Percentiles rank a stretch among this genome's conserved stretches.
Conservation (phyloP, 2,329 filamentous ascomycete genomes). For the Blastomyces silverae region DNA sequence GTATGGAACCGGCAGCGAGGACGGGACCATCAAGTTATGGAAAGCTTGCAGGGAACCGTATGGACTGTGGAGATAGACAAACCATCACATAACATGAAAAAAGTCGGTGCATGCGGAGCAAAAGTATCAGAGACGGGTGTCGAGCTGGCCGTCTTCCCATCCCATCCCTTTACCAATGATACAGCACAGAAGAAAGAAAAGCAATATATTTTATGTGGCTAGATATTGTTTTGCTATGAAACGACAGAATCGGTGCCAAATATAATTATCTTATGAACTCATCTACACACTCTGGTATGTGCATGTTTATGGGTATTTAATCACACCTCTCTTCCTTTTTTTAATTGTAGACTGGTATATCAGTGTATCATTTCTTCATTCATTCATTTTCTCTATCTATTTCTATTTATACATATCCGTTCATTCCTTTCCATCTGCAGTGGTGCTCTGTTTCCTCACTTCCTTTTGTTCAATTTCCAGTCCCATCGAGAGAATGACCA, state of each 20-base stretch:
- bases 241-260: background rate
- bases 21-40: slow-evolving; percentile 93
- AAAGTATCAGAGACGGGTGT: background rate
- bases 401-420: background rate
- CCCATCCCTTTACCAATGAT: background rate
- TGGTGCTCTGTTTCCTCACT: background rate
- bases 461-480: background rate
- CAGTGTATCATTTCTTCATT: background rate
- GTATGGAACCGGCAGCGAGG: slow-evolving; percentile 93
- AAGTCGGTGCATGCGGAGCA: background rate
- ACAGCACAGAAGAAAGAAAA: background rate
- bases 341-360: background rate
- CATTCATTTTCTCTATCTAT: background rate
- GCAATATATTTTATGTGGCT: slow-evolving; percentile 6
- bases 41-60: slow-evolving; percentile 60
- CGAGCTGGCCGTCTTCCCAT: background rate
- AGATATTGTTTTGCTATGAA: slow-evolving; percentile 5
- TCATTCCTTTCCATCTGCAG: background rate
- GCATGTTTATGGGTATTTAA: background rate
- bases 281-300: background rate
- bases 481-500: background rate
- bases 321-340: background rate
- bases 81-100: background rate
- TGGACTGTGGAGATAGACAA: slow-evolving; percentile 54
- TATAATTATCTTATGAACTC: background rate